Base-by-base conservation (phyloP, 192 early-diverging fungal genomes). In the Entomortierella parvispora region DNA sequence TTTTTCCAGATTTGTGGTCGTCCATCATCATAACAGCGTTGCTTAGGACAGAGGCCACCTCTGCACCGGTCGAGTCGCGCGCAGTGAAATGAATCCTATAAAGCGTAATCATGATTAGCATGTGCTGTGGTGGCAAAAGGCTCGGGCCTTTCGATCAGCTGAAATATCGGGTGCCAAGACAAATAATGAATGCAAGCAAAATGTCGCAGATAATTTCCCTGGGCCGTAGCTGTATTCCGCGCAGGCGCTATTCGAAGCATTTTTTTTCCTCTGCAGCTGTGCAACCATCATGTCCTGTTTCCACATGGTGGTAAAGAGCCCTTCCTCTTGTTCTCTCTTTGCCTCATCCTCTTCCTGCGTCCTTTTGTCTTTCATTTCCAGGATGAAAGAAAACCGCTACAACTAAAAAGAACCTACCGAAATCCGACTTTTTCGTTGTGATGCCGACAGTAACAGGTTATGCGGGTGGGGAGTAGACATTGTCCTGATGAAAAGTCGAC, bases 381-480 rank as follows among this genome's bases (percentile, higher is more conserved):
- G 2, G 7, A 17, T 43, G 25, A 4, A 53, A 56, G 14, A 46
- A 40, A 31, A 25, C n/a, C n/a, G n/a, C n/a, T n/a, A n/a, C 0
- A 52, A 52, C 22, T 18, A 56, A 5, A 58, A 25, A 45, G 10
- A 15, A 67, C 74, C 68, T 64, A 77, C 74, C 74, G 74, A 64
- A 77, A 77, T 11, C 74, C 74, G 33, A 77, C 74, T 50, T 68
- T 68, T 47, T 77, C 74, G 53, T 77, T 77, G 47, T 77, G 74
- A 28, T 77, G 74, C 26, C 74, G 87, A 76, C 93, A 94, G 79
- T 95, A 95, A 82, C 94, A 95, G 3, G 94, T 94, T 62, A 95
- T 92, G 34, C 94, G 87, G 33, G 91, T 90, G 12, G 94, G 93
- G 20, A 95, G 79, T 26, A 91, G 85, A 3, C 88, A 89, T 72